Evolutionary conservation across 2,329 filamentous ascomycete genomes (phyloP).

Genomic region (Pseudogymnoascus sp.): DNA sequence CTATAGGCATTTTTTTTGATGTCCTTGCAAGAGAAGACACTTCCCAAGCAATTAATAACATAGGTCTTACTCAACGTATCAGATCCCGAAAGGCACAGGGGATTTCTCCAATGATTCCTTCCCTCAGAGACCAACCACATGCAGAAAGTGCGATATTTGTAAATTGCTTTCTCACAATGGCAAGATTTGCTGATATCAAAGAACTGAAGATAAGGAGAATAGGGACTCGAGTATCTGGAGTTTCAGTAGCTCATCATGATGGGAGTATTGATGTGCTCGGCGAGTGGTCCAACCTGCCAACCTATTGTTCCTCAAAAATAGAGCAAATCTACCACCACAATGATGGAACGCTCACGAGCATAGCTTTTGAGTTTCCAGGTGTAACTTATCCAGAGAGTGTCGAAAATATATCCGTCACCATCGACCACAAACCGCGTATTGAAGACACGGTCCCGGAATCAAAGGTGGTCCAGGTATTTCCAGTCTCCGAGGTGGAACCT

Average conservation of each 20-base stretch:
- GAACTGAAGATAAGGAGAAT: not conserved
- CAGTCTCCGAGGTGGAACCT: not conserved
- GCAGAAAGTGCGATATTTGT: no score
- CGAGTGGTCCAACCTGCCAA: not conserved
- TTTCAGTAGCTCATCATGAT: slow-evolving; percentile 4
- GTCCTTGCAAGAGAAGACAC: not conserved
- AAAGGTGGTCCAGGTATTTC: not conserved
- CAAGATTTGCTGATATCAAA: not conserved
- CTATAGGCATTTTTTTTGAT: not conserved
- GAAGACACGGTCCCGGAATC: not conserved
- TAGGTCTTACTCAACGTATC: not conserved
- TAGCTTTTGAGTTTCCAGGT: slow-evolving; percentile 1
- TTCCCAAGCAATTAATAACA: not conserved
- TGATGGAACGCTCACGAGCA: slow-evolving; percentile 1
- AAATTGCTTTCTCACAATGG: not conserved
- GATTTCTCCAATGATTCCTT: not conserved
- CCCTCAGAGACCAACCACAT: not conserved
- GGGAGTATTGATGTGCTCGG: slow-evolving; percentile 5
- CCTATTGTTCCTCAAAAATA: not conserved
- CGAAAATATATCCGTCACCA: not conserved
- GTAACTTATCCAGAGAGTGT: not conserved
- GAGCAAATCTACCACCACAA: not conserved
- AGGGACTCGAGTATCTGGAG: not conserved
- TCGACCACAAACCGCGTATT: not conserved
- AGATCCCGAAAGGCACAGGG: not conserved